Percentiles rank a stretch among this genome's conserved stretches.
Conservation (phyloP, 2,329 filamentous ascomycete species). For the Rhynchosporium secalis region DNA sequence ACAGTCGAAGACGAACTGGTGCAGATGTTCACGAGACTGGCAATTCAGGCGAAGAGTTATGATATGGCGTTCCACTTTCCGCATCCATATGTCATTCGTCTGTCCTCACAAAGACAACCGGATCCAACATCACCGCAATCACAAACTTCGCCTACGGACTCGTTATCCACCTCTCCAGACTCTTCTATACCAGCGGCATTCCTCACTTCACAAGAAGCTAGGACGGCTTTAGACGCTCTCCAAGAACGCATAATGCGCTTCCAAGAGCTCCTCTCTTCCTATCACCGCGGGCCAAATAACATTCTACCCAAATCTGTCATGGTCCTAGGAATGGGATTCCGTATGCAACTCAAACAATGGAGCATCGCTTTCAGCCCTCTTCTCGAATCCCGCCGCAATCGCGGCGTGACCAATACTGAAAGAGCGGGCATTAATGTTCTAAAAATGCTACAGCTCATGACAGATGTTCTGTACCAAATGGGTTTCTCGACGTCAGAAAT, state of each 20-base stretch:
- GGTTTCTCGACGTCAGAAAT: slow-evolving; percentile 60
- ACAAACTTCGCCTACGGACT: slow-evolving; percentile 47
- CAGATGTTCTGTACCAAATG: slow-evolving; percentile 57
- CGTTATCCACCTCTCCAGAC: slow-evolving; percentile 27
- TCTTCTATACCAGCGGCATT: slow-evolving; percentile 43
- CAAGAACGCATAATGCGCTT: slow-evolving; percentile 59
- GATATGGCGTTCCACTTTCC: slow-evolving; percentile 69
- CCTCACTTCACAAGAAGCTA: slow-evolving; percentile 53
- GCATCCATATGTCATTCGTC: slow-evolving; percentile 58
- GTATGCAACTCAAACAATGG: slow-evolving; percentile 55
- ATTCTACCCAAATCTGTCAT: slow-evolving; percentile 44
- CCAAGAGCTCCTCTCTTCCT: slow-evolving; percentile 54
- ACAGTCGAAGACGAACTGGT: slow-evolving; percentile 52
- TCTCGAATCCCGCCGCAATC: slow-evolving; percentile 48
- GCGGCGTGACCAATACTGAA: slow-evolving; percentile 51
- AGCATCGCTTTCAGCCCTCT: slow-evolving; percentile 56
- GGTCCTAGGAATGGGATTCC: slow-evolving; percentile 44
- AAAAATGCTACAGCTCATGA: slow-evolving; percentile 63
- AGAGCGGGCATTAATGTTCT: slow-evolving; percentile 60
- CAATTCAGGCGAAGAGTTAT: slow-evolving; percentile 66
- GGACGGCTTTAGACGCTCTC: slow-evolving; percentile 56
- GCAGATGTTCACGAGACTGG: slow-evolving; percentile 63
- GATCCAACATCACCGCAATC: slow-evolving; percentile 34
- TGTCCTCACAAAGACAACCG: slow-evolving; percentile 42
- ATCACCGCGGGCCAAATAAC: slow-evolving; percentile 47